Evolutionary conservation across 1,139 yeast genomes (phyloP).

Genomic region (Yarrowia galli): DNA sequence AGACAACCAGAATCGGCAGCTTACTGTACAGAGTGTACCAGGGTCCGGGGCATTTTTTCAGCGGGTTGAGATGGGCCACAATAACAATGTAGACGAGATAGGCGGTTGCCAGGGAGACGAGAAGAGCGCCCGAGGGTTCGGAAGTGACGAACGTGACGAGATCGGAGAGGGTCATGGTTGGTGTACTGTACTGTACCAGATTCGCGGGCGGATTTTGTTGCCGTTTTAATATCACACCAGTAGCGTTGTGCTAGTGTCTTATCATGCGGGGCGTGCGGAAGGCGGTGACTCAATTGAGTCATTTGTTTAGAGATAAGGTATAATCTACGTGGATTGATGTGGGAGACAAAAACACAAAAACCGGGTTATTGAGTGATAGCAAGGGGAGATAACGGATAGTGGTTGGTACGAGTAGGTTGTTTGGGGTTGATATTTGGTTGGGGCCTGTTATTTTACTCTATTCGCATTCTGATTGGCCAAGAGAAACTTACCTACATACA

Average conservation of each 20-base stretch:
- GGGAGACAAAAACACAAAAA: too few relatives aligned
- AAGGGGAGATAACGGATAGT: too few relatives aligned
- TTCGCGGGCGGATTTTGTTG: slow-evolving; percentile 8
- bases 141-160: background rate
- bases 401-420: too few relatives aligned
- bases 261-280: background rate
- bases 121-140: slow-evolving; percentile 1
- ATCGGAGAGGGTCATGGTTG: background rate
- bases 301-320: background rate
- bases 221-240: too few relatives aligned
- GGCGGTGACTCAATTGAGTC: slow-evolving; percentile 28
- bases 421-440: too few relatives aligned
- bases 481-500: too few relatives aligned
- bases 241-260: background rate
- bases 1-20: slow-evolving; percentile 56
- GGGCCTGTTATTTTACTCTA: too few relatives aligned
- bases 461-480: too few relatives aligned
- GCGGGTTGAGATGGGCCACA: slow-evolving; percentile 15
- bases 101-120: slow-evolving; percentile 15
- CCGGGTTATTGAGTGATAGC: too few relatives aligned
- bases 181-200: background rate
- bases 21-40: slow-evolving; percentile 28
- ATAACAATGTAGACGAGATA: background rate
- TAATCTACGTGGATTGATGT: too few relatives aligned
- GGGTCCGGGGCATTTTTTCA: slow-evolving; percentile 24